Percentiles rank a stretch among this genome's conserved stretches.
These are phyloP conservation scores for Fusarium lyarnte DNA, from an alignment of 2,329 filamentous ascomycete genomes.

Conservation along the genomic window DNA sequence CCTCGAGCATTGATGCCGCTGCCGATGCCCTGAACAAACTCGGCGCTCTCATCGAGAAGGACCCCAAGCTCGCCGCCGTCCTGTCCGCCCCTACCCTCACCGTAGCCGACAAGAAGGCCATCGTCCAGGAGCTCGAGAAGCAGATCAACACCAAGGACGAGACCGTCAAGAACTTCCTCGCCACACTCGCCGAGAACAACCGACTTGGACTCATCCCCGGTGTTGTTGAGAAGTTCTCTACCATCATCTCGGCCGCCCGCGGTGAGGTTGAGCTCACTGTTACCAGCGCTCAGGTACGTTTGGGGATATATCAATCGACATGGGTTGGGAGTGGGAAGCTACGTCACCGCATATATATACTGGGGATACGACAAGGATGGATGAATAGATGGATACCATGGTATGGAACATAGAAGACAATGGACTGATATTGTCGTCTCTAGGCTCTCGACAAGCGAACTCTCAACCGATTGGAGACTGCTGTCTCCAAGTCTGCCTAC, in stretches of 20 bases:
- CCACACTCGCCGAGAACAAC: constrained; percentile 95
- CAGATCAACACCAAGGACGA: constrained; percentile 77
- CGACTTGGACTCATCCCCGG: constrained; percentile 83
- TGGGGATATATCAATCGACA: constrained; percentile 4
- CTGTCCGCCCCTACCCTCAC: constrained; percentile 83
- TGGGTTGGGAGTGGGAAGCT: constrained; percentile 9
- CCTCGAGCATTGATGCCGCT: constrained; percentile 83
- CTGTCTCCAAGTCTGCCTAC: constrained; percentile 89
- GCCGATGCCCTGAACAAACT: constrained; percentile 82
- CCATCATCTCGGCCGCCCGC: constrained; percentile 86
- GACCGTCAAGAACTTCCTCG: constrained; percentile 93
- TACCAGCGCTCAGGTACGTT: constrained; percentile 84
- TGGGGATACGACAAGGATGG: neutral
- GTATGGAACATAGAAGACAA: neutral
- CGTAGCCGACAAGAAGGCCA: constrained; percentile 81
- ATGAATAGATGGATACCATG: neutral
- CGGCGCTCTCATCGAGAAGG: constrained; percentile 77
- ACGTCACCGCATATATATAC: constrained; percentile 12
- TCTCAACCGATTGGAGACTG: constrained; percentile 84
- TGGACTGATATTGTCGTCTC: constrained; percentile 29
- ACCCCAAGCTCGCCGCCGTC: constrained; percentile 81
- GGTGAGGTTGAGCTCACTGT: constrained; percentile 95
- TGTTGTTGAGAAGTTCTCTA: constrained; percentile 86
- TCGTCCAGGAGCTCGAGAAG: constrained; percentile 90
- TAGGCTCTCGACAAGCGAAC: constrained; percentile 89